phyloP scores from a whole-genome alignment of 805 yeast species.

The Saturnispora gosingensis region DNA sequence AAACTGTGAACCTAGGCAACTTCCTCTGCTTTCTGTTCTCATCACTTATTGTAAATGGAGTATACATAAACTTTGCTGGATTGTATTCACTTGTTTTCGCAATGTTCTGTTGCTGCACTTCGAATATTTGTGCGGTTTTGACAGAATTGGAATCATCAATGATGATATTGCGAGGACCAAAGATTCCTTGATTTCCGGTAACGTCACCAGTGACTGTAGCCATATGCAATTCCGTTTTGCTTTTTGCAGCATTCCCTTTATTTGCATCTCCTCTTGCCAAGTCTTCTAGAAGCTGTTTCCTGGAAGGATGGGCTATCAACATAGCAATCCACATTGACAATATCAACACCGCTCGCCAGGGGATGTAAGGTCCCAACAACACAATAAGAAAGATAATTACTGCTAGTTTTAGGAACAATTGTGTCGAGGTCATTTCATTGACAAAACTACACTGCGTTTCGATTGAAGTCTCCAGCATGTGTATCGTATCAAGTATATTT shows the following conservation, averaged over 20 bases:
- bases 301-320: slow-evolving; percentile 51
- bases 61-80: slow-evolving; percentile 46
- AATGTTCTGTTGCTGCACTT: slow-evolving; percentile 57
- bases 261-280: not conserved
- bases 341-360: slow-evolving; percentile 56
- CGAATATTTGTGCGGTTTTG: slow-evolving; percentile 65
- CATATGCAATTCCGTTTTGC: not conserved
- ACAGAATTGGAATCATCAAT: slow-evolving; percentile 62
- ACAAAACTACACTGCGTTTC: slow-evolving; percentile 60
- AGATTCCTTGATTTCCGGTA: not conserved
- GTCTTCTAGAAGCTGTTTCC: slow-evolving; percentile 6
- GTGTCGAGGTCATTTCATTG: slow-evolving; percentile 59
- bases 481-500: slow-evolving; percentile 40
- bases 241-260: not conserved
- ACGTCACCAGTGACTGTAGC: not conserved
- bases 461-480: slow-evolving; percentile 44
- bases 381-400: slow-evolving; percentile 34
- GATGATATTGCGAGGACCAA: slow-evolving; percentile 25
- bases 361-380: slow-evolving; percentile 42
- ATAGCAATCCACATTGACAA: slow-evolving; percentile 48
- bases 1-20: slow-evolving; percentile 56
- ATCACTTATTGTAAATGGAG: slow-evolving; percentile 35
- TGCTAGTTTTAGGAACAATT: slow-evolving; percentile 38
- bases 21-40: slow-evolving; percentile 28
- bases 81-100: slow-evolving; percentile 50